Base-by-base conservation (phyloP, 352 stramenopile species). In the Globisporangium barbulae region DNA sequence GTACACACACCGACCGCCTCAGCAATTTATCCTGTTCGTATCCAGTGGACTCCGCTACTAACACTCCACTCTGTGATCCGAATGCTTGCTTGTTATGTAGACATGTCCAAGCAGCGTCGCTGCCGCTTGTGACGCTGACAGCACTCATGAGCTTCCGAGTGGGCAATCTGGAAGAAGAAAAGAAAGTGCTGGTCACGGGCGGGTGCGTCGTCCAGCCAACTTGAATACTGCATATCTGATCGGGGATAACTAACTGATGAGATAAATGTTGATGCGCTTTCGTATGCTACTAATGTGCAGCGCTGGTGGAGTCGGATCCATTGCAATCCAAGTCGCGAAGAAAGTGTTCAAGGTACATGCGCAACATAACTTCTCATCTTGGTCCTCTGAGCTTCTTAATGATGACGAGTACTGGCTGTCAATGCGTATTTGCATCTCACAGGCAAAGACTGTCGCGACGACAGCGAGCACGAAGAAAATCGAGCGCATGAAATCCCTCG, bases 251-350 rank as follows among this genome's bases (percentile, higher is more conserved):
- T 28, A 28, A 28, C 25, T 28, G 25, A 28, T 28, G 25, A 28
- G 25, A 1, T 28, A 28, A 28, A 28, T 28, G 25, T 28, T 28
- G 25, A 28, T 28, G 25, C 25, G 25, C 25, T 39, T 39, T 39
- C 28, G 19, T 44, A 37, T 25, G 17, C 31, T 45, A 4, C 13
- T 21, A n/a, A 9, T 21, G 3, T 35, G 22, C 21, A 87, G 84
- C 2, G 82, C 81, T 67, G 85, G 85, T 12, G 85, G 85, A 25
- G 85, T 87, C 12, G 85, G 85, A 1, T 82, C 83, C 0, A 74
- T 91, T 2, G 85, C 83, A 19, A 79, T 94, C 64, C 85, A 94
- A 64, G 72, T 94, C 33, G 85, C 85, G 15, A 91, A 91, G 64
- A 54, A 67, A 37, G 78, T 91, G 17, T 92, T 90, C 69, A 94